phyloP scores from a whole-genome alignment of 345 rosid species.

The Ceriops zippeliana region DNA sequence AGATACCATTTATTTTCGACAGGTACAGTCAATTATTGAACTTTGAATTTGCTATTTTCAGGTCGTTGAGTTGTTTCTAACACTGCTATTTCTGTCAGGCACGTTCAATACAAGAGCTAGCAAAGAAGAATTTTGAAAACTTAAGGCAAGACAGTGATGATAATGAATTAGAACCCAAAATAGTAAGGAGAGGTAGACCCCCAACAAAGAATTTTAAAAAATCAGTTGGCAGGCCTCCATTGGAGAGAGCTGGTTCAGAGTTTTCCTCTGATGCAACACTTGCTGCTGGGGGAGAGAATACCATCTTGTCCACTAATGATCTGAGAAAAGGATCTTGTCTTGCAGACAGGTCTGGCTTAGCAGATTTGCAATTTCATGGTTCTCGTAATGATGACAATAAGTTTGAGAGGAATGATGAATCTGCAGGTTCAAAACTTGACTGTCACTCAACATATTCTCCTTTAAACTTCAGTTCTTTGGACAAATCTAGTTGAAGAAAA shows the following conservation, averaged over 20 bases:
- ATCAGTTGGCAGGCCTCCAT: constrained; percentile 15
- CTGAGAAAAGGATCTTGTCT: constrained; percentile 15
- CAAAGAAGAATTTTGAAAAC: constrained; percentile 29
- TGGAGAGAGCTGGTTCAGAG: constrained; percentile 20
- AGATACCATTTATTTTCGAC: constrained; percentile 29
- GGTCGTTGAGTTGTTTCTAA: neutral
- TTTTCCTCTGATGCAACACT: constrained; percentile 20
- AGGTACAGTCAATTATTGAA: constrained; percentile 15
- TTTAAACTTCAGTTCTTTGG: neutral
- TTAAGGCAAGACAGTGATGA: constrained; percentile 30
- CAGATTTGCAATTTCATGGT: constrained; percentile 34
- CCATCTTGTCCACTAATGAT: constrained; percentile 8
- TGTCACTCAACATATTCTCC: no score
- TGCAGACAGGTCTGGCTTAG: constrained; percentile 30
- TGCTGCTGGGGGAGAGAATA: constrained; percentile 16
- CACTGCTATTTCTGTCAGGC: constrained; percentile 11
- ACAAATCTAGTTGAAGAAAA: neutral
- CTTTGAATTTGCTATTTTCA: constrained; percentile 1
- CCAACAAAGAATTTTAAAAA: constrained; percentile 28
- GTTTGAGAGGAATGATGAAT: constrained; percentile 30
- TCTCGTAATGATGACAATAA: constrained; percentile 39
- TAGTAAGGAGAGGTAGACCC: constrained; percentile 31
- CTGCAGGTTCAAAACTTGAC: constrained; percentile 16
- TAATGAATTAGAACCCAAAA: constrained; percentile 21
- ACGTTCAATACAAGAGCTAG: constrained; percentile 29